Base-by-base conservation (phyloP, 768 basidiomycete genomes). In the Russula foetens region DNA sequence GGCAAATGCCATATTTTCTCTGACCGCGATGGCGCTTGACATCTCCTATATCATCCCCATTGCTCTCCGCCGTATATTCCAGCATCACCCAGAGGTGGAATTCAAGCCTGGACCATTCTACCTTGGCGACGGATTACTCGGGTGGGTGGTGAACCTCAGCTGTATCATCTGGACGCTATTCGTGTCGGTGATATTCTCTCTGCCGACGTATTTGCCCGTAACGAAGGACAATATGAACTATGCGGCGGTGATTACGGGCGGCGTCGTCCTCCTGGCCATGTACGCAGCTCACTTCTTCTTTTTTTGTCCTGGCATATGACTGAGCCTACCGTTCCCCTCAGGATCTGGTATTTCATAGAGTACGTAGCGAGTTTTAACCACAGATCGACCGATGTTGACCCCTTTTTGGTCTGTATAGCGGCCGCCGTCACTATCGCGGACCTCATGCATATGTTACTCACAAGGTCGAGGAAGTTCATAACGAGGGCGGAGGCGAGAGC, bases 41-140 rank as follows among this genome's bases (percentile, higher is more conserved):
- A 67, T 85, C 59, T 86, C 85, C 66, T 93, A 93, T 69, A 82
- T 91, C 67, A 88, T 92, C 61, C 91, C 90, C 4, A 90, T 93
- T 66, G 81, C 85, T 70, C 77, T 85, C 62, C 82, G 90, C 44
- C 78, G 90, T 31, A 68, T 84, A 29, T 90, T 79, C 71, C 74
- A 78, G 64, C 77, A 83, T 56, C 90, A 92, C 68, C 87, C 88
- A 0, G 90, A 92, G 50, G 90, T 93, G 39, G 77, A 80, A 67
- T 93, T 93, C 78, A 84, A 81, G 62, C 91, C 91, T 4, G 91
- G 91, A 12, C 90, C 91, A 7, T 92, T 92, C 75, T 92, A 86
- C 74, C 84, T 92, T 83, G 86, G 90, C 31, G 73, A 81, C 56
- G 88, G 88, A 0, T 62, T 76, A 44, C 69, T 89, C 17, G 88